Evolutionary conservation across 805 yeast genomes (phyloP), one percentile per base, ranked within the genome.

Genomic region (Danielia reshetovae): DNA sequence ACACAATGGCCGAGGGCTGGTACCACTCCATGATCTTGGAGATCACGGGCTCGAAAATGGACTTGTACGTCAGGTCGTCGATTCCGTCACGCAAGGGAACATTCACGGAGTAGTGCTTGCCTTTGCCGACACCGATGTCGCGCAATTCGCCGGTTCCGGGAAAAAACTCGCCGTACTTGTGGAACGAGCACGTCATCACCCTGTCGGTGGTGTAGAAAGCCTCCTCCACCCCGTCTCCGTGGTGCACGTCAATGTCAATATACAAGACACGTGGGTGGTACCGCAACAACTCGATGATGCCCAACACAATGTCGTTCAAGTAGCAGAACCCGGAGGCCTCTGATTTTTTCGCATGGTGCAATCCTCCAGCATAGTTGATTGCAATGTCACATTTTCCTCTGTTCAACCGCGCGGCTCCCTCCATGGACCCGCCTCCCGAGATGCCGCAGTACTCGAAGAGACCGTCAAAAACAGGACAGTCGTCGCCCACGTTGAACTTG

Each of bases 201-300:
- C 96, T 65, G 59, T 88, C 96, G 1, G 95, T 85, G 21, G 94
- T 77, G 57, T 87, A 88, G 51, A 87, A 87, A 1, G 96, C 96
- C 58, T 88, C 96, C 57, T 88, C 94, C 4, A 87, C 96, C 42
- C 96, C 96, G 58, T 87, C 96, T 21, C 96, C 96, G 54, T 87
- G 96, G 55, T 87, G 96, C 16, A 87, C 81, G 56, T 87, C 96
- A 33, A 85, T 87, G 55, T 87, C 96, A 38, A 87, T 84, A 56
- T 87, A 87, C 29, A 87, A 60, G 7, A 87, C 95, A 39, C 96
- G 74, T 18, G 95, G 87, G 57, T 85, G 89, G 54, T 80, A 81
- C 40, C 95, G 67, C 48, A 88, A 66, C 46, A 87, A 62, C 52
- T 87, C 85, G 42, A 87, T 64, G 36, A 86, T 85, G 3, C 94